phyloP scores from a whole-genome alignment of 2,329 filamentous ascomycete genomes.

The Rutstroemia sp. region DNA sequence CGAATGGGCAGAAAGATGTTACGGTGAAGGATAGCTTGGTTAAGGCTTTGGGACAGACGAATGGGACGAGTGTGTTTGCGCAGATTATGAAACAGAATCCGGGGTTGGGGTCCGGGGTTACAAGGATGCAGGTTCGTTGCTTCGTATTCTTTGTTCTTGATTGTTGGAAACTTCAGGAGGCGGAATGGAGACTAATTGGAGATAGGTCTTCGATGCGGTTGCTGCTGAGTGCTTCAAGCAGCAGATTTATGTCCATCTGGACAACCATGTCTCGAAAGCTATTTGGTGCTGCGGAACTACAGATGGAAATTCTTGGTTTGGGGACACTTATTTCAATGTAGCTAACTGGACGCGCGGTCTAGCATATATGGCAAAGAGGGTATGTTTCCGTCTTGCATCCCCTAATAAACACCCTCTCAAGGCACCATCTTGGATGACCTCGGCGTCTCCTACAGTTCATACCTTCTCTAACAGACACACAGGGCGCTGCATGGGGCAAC shows the following conservation, averaged over 20 bases:
- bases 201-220: slow-evolving; percentile 53
- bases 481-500: slow-evolving; percentile 14
- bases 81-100: slow-evolving; percentile 51
- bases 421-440: neutral
- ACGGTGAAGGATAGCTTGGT: slow-evolving; percentile 30
- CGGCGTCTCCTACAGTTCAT: neutral
- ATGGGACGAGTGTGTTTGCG: slow-evolving; percentile 43
- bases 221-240: slow-evolving; percentile 49
- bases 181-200: neutral
- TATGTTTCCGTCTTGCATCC: slow-evolving; percentile 26
- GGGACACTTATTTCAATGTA: slow-evolving; percentile 50
- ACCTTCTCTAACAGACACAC: neutral
- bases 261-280: slow-evolving; percentile 53
- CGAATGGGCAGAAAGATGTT: slow-evolving; percentile 25
- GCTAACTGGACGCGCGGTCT: slow-evolving; percentile 54
- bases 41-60: slow-evolving; percentile 40
- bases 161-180: neutral
- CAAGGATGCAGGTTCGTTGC: slow-evolving; percentile 37
- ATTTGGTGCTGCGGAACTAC: slow-evolving; percentile 49
- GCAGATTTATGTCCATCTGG: slow-evolving; percentile 49
- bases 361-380: slow-evolving; percentile 52
- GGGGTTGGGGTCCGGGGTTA: slow-evolving; percentile 45
- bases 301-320: slow-evolving; percentile 55
- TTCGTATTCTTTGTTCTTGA: neutral
- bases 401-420: neutral